These are phyloP conservation scores for Ettlia oleoabundans DNA, from an alignment of 139 green algal species.

Conservation along the genomic window DNA sequence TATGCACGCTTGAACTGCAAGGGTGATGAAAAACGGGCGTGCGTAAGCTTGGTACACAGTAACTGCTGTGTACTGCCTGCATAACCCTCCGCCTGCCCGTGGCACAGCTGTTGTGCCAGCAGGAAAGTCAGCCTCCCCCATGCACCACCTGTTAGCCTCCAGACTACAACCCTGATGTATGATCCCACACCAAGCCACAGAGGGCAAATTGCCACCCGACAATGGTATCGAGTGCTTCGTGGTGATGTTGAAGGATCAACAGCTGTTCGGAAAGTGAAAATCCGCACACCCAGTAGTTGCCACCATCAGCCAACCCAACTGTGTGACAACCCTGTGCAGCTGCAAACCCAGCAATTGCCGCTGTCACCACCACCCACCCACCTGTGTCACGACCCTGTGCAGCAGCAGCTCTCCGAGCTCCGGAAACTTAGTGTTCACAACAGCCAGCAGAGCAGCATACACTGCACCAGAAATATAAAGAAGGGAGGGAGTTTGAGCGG, in stretches of 20 bases:
- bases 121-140: background rate
- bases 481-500: background rate
- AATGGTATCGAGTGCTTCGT: too few relatives aligned
- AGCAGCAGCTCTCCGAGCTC: constrained; percentile 83
- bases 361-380: constrained; percentile 6
- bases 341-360: background rate
- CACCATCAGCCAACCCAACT: too few relatives aligned
- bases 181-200: too few relatives aligned
- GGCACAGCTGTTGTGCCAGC: background rate
- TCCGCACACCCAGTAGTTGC: too few relatives aligned
- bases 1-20: constrained; percentile 93
- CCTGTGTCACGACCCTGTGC: constrained; percentile 67
- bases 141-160: background rate
- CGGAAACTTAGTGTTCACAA: constrained; percentile 99
- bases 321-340: too few relatives aligned
- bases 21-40: background rate
- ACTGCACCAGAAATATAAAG: background rate
- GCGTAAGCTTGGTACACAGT: background rate
- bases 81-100: too few relatives aligned
- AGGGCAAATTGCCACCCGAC: too few relatives aligned
- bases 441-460: constrained; percentile 84
- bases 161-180: too few relatives aligned
- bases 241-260: too few relatives aligned
- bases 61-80: too few relatives aligned
- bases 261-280: too few relatives aligned